phyloP scores from a whole-genome alignment of 1,139 yeast species.

The Scheffersomyces insectosa region DNA sequence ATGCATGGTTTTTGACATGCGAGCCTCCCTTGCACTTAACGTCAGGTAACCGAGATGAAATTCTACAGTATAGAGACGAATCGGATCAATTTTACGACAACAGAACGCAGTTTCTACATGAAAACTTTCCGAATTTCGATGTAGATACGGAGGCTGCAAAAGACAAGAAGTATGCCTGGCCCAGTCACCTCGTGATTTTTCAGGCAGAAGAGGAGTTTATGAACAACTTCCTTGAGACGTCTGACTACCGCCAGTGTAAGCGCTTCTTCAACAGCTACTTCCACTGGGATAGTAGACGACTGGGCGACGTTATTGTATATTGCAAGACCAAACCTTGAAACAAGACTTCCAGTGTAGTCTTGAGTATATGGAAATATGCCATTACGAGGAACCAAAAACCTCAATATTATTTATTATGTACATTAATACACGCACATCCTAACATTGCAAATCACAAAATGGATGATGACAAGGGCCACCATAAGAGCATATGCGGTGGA shows the following conservation, averaged over 20 bases:
- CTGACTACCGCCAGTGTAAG: constrained; percentile 47
- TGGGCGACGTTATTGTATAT: constrained; percentile 75
- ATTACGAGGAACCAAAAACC: neutral
- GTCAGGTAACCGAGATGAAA: constrained; percentile 18
- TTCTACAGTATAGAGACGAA: constrained; percentile 69
- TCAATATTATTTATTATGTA: neutral
- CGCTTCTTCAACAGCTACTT: constrained; percentile 75
- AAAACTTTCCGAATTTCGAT: constrained; percentile 15
- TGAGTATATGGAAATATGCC: no score
- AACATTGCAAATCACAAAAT: no score
- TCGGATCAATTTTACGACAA: constrained; percentile 80
- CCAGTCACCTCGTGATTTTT: constrained; percentile 69
- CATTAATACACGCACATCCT: no score
- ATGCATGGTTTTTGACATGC: constrained; percentile 79
- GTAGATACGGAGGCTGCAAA: constrained; percentile 32
- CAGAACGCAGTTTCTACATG: constrained; percentile 51
- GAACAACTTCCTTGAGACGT: constrained; percentile 33
- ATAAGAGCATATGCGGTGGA: no score
- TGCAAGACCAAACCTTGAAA: constrained; percentile 8
- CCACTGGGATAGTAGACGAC: constrained; percentile 85
- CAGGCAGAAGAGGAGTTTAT: constrained; percentile 56
- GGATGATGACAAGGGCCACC: no score
- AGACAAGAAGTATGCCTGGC: constrained; percentile 54
- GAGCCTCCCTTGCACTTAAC: constrained; percentile 76
- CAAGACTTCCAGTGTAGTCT: no score